Evolutionary conservation across 805 yeast genomes (phyloP), one percentile per base, ranked within the genome.

Genomic region (Yarrowia bubula): DNA sequence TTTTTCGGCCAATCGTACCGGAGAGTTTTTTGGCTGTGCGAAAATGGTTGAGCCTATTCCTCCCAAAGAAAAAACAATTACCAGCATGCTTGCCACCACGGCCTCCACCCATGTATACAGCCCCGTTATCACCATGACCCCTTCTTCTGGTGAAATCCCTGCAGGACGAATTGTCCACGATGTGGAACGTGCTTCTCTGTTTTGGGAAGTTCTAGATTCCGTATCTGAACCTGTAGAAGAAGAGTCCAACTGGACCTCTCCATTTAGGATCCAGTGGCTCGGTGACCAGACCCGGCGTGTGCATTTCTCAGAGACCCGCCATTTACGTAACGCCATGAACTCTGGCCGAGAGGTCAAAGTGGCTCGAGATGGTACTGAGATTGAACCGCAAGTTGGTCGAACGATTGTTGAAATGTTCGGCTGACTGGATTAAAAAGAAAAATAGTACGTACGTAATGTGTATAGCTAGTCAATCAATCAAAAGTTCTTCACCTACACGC

Each of bases 331-430:
- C 68, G 69, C 77, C 2, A 70, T 74, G 65, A 78, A 78, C 66
- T 70, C 71, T 38, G 73, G 76, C 68, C 73, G 75, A 61, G 78
- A 77, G n/a, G 75, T 78, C 48, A 77, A 77, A 65, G 73, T 78
- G 18, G 81, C 81, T 2, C 71, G 80, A 32, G 81, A 78, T 51
- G 81, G 81, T 6, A 78, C 81, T 1, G 80, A 79, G 67, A 70
- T 77, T 37, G 79, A 76, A 58, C 77, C 79, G 1, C 53, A 44
- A 1, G 73, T 75, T 5, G 81, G 79, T 8, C 53, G 66, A 10
- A 64, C 67, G 51, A 69, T 78, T 43, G 62, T 72, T 43, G 66
- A 66, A 3, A 67, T 78, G 68, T 78, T 78, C 58, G n/a, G 38
- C 43, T 37, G 33, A 50, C n/a, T 4, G 8, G 37, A 18, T n/a